phyloP scores from a whole-genome alignment of 352 stramenopile genomes.

The Thraustochytrium sp. region DNA sequence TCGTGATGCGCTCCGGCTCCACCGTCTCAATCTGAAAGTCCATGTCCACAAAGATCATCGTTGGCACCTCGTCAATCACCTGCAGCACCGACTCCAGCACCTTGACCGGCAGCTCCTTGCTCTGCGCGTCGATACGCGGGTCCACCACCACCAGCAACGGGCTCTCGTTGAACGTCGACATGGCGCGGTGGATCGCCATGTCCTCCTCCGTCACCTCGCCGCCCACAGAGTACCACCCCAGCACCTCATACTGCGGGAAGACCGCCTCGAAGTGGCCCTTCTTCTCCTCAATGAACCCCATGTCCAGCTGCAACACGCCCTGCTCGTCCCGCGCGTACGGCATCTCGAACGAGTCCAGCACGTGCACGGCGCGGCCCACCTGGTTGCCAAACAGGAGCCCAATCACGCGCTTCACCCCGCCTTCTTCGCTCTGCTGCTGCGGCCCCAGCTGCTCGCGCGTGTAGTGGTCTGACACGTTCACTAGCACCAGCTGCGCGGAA shows the following conservation, averaged over 20 bases:
- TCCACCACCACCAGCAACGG: conserved; percentile 71
- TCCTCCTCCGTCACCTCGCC: conserved; percentile 64
- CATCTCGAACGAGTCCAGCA: conserved; percentile 80
- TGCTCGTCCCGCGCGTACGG: conserved; percentile 58
- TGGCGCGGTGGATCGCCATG: conserved; percentile 65
- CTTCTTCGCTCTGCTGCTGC: conserved; percentile 56
- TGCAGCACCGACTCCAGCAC: conserved; percentile 77
- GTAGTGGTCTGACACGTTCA: conserved; percentile 81
- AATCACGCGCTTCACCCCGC: conserved; percentile 57
- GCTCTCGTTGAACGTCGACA: conserved; percentile 46
- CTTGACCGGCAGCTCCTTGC: conserved; percentile 70
- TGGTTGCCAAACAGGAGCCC: conserved; percentile 86
- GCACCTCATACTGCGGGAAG: conserved; percentile 72
- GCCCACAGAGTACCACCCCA: conserved; percentile 77
- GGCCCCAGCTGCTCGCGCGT: conserved; percentile 62
- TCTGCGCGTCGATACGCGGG: conserved; percentile 49
- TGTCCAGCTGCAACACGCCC: conserved; percentile 66
- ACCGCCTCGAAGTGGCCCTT: conserved; percentile 75
- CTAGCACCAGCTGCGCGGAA: conserved; percentile 25
- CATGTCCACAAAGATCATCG: conserved; percentile 77
- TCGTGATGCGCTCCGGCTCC: conserved; percentile 71
- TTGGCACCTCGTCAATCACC: conserved; percentile 69
- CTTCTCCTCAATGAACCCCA: conserved; percentile 67
- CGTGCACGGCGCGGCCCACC: conserved; percentile 66
- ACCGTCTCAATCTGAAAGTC: conserved; percentile 77